Base-by-base conservation (phyloP, 2,329 filamentous ascomycete species). In the Microcera coccophila region DNA sequence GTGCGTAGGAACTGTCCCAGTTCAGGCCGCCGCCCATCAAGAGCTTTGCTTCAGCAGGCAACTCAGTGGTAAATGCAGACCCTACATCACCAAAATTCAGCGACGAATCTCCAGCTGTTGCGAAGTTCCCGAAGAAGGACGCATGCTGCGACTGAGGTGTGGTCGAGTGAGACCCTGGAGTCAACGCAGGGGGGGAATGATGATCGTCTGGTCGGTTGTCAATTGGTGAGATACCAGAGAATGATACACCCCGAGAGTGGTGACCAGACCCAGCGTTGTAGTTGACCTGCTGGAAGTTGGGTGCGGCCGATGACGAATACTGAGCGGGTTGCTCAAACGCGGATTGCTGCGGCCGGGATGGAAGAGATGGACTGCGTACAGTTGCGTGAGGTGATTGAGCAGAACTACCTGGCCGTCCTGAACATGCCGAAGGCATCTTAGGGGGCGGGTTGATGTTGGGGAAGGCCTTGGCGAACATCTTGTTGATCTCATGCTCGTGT, bases 401-500 rank as follows among this genome's bases (percentile, higher is more conserved):
- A n/a, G n/a, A n/a, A 11, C 10, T n/a, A n/a, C n/a, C n/a, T n/a
- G n/a, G n/a, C n/a, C n/a, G n/a, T n/a, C n/a, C n/a, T n/a, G n/a
- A n/a, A n/a, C n/a, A n/a, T n/a, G n/a, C n/a, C n/a, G n/a, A n/a
- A n/a, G n/a, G n/a, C n/a, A n/a, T n/a, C n/a, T n/a, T n/a, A n/a
- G n/a, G n/a, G n/a, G n/a, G n/a, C n/a, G n/a, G n/a, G n/a, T n/a
- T n/a, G n/a, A n/a, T 12, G 34, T 62, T 62, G 2, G 72, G 72
- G 26, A 77, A 77, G 2, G 66, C 65, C 35, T 71, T 62, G 19
- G 65, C 71, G 36, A 78, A 78, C 5, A 67, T 57, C 29, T 62
- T 62, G 47, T 76, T 72, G 38, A 77, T 64, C 36, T 73, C 68
- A 29, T 73, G 70, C 38, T 72, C 66, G 12, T 66, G 65, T n/a